Percentiles rank a stretch among this genome's conserved stretches.
Evolutionary conservation across 2,329 filamentous ascomycete genomes (phyloP).

Genomic region (Colletotrichum shisoi): DNA sequence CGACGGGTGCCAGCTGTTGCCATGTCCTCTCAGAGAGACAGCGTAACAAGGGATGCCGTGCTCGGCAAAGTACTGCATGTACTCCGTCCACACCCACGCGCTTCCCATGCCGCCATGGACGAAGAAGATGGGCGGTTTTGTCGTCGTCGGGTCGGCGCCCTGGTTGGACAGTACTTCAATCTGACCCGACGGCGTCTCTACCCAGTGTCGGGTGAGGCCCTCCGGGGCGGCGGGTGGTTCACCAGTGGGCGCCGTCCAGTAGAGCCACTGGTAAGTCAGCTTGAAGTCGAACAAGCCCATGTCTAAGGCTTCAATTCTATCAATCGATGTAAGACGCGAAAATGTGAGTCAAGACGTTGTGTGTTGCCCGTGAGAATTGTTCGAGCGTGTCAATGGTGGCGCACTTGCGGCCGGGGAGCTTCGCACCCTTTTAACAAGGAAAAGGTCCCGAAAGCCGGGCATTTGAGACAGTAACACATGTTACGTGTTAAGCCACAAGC

Average conservation of each 20-base stretch:
- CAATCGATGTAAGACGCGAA: neutral
- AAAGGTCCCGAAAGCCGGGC: neutral
- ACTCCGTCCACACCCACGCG: slow-evolving; percentile 62
- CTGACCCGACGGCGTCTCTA: slow-evolving; percentile 54
- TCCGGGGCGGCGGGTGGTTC: slow-evolving; percentile 48
- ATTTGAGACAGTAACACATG: slow-evolving; percentile 4
- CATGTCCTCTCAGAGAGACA: slow-evolving; percentile 61
- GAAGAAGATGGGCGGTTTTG: slow-evolving; percentile 57
- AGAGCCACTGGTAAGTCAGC: slow-evolving; percentile 48
- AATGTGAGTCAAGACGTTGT: neutral
- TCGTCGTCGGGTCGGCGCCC: slow-evolving; percentile 41
- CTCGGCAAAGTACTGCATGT: slow-evolving; percentile 58
- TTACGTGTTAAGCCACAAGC: slow-evolving; percentile 21
- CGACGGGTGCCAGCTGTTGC: slow-evolving; percentile 59
- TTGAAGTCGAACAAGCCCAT: slow-evolving; percentile 43
- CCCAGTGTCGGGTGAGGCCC: slow-evolving; percentile 54
- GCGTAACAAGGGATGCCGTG: slow-evolving; percentile 60
- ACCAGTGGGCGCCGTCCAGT: slow-evolving; percentile 44
- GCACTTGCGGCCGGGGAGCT: slow-evolving; percentile 10
- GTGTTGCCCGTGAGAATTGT: too few species aligned
- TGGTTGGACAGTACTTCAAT: slow-evolving; percentile 60
- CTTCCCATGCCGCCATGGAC: slow-evolving; percentile 63
- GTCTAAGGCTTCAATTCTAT: neutral
- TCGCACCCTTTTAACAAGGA: slow-evolving; percentile 7
- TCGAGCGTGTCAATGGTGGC: neutral